phyloP scores from a whole-genome alignment of 2,329 filamentous ascomycete species.

The Didymella sp. region DNA sequence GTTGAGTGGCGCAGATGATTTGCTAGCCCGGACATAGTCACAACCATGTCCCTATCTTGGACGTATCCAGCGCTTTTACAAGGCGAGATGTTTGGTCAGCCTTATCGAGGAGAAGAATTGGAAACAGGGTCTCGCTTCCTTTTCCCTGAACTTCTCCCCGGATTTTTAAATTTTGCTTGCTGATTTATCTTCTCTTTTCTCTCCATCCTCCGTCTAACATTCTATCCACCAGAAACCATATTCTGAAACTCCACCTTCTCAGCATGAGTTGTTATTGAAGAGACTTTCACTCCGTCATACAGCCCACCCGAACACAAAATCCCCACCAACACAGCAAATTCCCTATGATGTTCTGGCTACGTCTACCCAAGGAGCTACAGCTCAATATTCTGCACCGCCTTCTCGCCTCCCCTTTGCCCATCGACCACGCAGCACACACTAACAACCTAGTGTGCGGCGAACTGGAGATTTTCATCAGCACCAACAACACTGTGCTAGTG shows the following conservation, averaged over 20 bases:
- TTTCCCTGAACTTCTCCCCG: neutral
- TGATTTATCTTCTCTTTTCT: neutral
- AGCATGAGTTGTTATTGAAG: neutral
- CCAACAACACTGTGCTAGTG: neutral
- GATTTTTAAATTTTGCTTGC: neutral
- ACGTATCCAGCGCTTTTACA: no score
- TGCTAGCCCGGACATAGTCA: neutral
- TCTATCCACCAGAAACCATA: neutral
- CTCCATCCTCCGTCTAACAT: neutral
- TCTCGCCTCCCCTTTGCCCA: neutral
- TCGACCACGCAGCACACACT: neutral
- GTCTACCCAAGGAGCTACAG: neutral
- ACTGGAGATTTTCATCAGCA: neutral
- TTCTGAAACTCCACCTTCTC: neutral
- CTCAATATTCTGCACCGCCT: neutral
- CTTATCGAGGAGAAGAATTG: neutral
- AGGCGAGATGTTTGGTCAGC: neutral
- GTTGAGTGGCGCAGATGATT: neutral
- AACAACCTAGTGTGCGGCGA: neutral
- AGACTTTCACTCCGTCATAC: no score
- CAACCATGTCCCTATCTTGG: no score
- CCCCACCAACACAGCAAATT: neutral
- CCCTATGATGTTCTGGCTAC: neutral
- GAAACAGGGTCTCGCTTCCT: neutral
- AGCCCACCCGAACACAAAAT: neutral